Evolutionary conservation across 768 basidiomycete genomes (phyloP).

Genomic region (Trichaptum fuscoviolaceum): DNA sequence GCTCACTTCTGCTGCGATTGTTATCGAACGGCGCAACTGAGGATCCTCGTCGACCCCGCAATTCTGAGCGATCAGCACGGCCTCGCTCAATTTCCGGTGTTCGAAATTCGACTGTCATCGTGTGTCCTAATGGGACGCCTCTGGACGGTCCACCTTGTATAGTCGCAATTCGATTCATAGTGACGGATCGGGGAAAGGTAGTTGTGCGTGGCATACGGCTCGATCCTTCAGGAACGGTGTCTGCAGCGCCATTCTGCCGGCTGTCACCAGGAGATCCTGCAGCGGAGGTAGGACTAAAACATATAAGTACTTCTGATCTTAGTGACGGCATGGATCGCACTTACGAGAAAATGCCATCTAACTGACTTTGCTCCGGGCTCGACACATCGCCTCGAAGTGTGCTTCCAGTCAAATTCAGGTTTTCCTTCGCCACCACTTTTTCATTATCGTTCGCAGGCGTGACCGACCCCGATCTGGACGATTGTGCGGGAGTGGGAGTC

Average conservation of each 20-base stretch:
- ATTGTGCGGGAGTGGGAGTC: neutral
- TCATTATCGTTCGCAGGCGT: neutral
- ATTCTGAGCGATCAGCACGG: neutral
- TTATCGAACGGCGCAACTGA: neutral
- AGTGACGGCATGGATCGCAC: neutral
- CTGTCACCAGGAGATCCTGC: neutral
- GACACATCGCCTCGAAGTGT: neutral
- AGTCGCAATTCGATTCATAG: neutral
- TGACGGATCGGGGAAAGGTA: slow-evolving; percentile 5
- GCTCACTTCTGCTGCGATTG: neutral
- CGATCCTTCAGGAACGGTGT: neutral
- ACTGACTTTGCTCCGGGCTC: neutral
- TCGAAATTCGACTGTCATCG: neutral
- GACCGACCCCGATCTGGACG: neutral
- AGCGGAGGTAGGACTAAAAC: neutral
- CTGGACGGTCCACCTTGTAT: neutral
- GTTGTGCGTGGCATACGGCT: slow-evolving; percentile 8
- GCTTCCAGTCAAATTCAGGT: neutral
- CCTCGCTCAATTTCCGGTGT: neutral
- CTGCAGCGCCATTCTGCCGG: neutral
- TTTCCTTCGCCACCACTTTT: neutral
- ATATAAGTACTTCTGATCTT: neutral
- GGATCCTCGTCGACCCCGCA: neutral
- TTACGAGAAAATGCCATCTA: neutral
- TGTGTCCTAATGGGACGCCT: neutral